Base-by-base conservation (phyloP, 129 eudicot species). In the Lactuca sativa region DNA sequence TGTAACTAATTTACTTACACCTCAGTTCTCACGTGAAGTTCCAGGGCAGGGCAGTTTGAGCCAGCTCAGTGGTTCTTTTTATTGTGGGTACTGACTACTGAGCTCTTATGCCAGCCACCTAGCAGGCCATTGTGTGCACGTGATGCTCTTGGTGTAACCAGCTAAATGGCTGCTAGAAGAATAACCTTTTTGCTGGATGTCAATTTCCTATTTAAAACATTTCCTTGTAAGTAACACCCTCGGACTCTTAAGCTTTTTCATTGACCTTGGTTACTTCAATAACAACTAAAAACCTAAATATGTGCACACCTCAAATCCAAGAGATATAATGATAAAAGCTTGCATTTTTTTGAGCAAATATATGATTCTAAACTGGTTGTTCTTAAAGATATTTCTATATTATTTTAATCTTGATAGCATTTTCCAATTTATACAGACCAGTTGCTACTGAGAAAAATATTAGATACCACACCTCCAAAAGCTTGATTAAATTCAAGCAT, bases 381-480 rank as follows among this genome's bases (percentile, higher is more conserved):
- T 60, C 65, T 60, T n/a, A 34, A 14, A 54, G 16, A 62, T 51
- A 51, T 18, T 21, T 61, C 13, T 34, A 21, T 53, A 54, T 36
- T 40, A 36, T 49, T 17, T 21, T 48, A 36, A 70, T 6, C 56
- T 41, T 40, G 56, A 25, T 56, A 9, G 30, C 7, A 57, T 70
- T 56, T 38, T 38, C 74, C 74, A 70, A 30, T 56, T 70, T 71
- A 47, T 17, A 60, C 68, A 60, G 37, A 57, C 61, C 48, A 12
- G 34, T 4, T 65, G 55, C 16, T 21, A 32, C 56, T 47, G 12
- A 65, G 15, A 7, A 37, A 12, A 18, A 17, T 32, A 11, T 31
- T 32, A 56, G 31, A 64, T 32, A 16, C n/a, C 64, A 53, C 55
- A 15, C 10, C 65, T 43, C 66, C 40, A 43, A 56, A 74, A 58